phyloP scores from a whole-genome alignment of 331 rosid genomes.

The Saraca asoca region DNA sequence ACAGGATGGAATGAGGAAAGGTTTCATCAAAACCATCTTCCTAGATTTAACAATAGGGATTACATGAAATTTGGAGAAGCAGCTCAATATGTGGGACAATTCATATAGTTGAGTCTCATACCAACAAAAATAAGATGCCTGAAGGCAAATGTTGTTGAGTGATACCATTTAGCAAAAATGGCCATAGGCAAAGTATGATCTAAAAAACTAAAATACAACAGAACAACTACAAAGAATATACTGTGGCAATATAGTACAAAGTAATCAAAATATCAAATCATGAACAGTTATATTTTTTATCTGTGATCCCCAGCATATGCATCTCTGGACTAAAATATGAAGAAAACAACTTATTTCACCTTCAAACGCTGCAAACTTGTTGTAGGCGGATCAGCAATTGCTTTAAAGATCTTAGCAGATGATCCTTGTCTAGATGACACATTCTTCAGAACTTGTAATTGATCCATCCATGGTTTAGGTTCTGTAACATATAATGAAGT shows the following conservation, averaged over 20 bases:
- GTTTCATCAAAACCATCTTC: neutral
- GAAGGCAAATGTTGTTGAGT: neutral
- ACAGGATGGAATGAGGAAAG: neutral
- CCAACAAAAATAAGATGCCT: neutral
- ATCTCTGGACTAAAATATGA: neutral
- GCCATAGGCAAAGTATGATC: neutral
- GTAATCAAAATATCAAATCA: neutral
- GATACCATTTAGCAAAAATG: neutral
- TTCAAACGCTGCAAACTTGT: slow-evolving; percentile 97
- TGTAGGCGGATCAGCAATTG: slow-evolving; percentile 99
- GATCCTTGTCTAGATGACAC: slow-evolving; percentile 57
- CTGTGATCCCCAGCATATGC: neutral
- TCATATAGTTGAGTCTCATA: slow-evolving; percentile 5
- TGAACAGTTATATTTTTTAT: neutral
- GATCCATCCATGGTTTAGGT: slow-evolving; percentile 89
- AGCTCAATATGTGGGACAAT: neutral
- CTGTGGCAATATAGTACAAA: neutral
- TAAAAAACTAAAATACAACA: neutral
- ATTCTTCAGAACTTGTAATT: slow-evolving; percentile 54
- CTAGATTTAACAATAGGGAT: neutral
- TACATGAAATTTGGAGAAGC: neutral
- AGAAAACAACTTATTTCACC: slow-evolving; percentile 42
- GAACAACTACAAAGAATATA: neutral
- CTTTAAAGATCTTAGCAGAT: slow-evolving; percentile 83
- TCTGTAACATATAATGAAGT: slow-evolving; percentile 42